These are phyloP conservation scores for Aegilops umbellulata DNA, from an alignment of 176 grass and related monocot species.

Conservation along the genomic window DNA sequence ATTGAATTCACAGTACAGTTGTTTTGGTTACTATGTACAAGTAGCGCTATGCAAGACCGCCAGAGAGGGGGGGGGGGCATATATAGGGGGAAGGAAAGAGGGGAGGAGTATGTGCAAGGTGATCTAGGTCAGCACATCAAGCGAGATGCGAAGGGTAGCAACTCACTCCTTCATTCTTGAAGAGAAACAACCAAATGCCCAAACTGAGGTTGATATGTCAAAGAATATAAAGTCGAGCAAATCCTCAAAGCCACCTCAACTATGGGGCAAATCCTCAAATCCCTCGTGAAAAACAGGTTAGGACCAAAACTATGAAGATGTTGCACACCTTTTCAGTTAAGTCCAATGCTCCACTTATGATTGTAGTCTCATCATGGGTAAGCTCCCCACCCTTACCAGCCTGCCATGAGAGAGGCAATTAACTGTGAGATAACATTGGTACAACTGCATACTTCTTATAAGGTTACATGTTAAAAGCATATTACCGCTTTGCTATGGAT, in stretches of 20 bases:
- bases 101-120: no score
- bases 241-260: neutral
- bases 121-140: no score
- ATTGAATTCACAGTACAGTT: no score
- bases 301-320: neutral
- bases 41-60: no score
- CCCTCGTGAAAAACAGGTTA: neutral
- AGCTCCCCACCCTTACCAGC: conserved; percentile 99
- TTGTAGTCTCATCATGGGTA: conserved; percentile 99
- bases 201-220: neutral
- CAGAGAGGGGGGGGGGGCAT: no score
- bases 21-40: no score
- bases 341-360: conserved; percentile 98
- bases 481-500: conserved; percentile 98
- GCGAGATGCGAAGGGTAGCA: no score
- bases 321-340: conserved; percentile 91
- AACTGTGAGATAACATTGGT: conserved; percentile 9
- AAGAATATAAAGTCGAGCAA: neutral
- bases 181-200: no score
- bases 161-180: no score
- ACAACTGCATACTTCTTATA: conserved; percentile 1
- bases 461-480: conserved; percentile 22
- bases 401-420: conserved; percentile 45
- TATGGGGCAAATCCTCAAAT: neutral
- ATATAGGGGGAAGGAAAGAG: no score